Evolutionary conservation across 495 filamentous ascomycete species (phyloP).

Genomic region (Physcia stellaris): DNA sequence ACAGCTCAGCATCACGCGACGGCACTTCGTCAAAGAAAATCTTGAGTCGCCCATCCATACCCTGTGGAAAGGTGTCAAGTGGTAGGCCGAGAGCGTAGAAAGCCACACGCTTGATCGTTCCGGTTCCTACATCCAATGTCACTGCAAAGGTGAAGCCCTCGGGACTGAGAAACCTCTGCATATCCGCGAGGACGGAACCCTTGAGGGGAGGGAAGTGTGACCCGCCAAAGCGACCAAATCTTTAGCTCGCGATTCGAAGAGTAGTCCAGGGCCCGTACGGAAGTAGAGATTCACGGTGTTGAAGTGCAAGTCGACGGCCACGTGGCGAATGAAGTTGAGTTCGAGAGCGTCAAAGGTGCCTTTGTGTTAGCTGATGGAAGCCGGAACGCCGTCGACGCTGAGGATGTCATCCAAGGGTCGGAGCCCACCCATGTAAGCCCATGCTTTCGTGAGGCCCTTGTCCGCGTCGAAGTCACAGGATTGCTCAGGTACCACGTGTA

Average conservation of each 20-base stretch:
- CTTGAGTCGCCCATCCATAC: slow-evolving; percentile 5
- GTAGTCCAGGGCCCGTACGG: slow-evolving; percentile 1
- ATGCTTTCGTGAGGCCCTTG: slow-evolving; percentile 9
- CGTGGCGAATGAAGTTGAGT: slow-evolving; percentile 5
- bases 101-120: slow-evolving; percentile 8
- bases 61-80: slow-evolving; percentile 1
- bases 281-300: slow-evolving; percentile 8
- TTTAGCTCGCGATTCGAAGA: background rate
- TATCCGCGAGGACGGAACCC: background rate
- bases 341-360: slow-evolving; percentile 1
- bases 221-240: slow-evolving; percentile 1
- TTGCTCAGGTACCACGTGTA: slow-evolving; percentile 1
- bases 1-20: slow-evolving; percentile 2
- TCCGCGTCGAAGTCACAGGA: slow-evolving; percentile 11
- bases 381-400: slow-evolving; percentile 1
- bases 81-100: slow-evolving; percentile 9
- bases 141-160: slow-evolving; percentile 5
- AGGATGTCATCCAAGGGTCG: slow-evolving; percentile 8
- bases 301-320: slow-evolving; percentile 6
- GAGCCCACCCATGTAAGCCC: slow-evolving; percentile 10
- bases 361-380: background rate
- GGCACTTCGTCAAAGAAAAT: slow-evolving; percentile 6
- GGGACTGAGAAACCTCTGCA: slow-evolving; percentile 1
- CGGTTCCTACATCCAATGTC: slow-evolving; percentile 5
- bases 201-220: background rate